Conservation (phyloP, 73 alveolate genomes). For the Durusdinium trenchii region DNA sequence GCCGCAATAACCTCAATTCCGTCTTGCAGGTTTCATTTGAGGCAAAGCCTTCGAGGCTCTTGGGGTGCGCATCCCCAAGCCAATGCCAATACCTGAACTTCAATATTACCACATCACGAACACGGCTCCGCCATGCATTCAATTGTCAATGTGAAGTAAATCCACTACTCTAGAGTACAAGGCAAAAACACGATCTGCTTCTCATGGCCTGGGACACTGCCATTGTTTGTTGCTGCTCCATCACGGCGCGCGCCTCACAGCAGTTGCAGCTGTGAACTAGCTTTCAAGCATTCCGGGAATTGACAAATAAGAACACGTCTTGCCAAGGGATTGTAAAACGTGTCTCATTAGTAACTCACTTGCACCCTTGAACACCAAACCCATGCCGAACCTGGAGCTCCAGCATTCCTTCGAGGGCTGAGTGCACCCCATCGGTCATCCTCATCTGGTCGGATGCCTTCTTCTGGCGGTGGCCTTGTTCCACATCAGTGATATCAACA, state of each 20-base stretch:
- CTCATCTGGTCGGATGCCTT: slow-evolving; percentile 84
- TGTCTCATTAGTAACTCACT: no score
- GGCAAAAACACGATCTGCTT: background rate
- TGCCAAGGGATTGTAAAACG: no score
- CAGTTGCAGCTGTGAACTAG: background rate
- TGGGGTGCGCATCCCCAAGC: slow-evolving; percentile 82
- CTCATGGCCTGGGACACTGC: slow-evolving; percentile 63
- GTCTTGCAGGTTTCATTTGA: background rate
- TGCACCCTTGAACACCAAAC: background rate
- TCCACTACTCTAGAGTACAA: background rate
- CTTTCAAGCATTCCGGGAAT: no score
- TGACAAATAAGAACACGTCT: no score
- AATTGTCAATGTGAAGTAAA: no score
- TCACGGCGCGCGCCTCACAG: slow-evolving; percentile 58
- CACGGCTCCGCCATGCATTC: no score
- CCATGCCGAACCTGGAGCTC: slow-evolving; percentile 38
- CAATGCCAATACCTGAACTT: slow-evolving; percentile 61
- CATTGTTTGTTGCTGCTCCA: slow-evolving; percentile 29
- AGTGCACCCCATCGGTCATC: slow-evolving; percentile 83
- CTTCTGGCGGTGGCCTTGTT: slow-evolving; percentile 59
- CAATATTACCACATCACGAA: no score
- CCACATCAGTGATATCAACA: no score
- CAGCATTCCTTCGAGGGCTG: slow-evolving; percentile 46
- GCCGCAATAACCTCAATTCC: background rate
- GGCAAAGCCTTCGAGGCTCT: slow-evolving; percentile 74